Base-by-base conservation (phyloP, 257 asterid species). In the Ehretia macrophylla region DNA sequence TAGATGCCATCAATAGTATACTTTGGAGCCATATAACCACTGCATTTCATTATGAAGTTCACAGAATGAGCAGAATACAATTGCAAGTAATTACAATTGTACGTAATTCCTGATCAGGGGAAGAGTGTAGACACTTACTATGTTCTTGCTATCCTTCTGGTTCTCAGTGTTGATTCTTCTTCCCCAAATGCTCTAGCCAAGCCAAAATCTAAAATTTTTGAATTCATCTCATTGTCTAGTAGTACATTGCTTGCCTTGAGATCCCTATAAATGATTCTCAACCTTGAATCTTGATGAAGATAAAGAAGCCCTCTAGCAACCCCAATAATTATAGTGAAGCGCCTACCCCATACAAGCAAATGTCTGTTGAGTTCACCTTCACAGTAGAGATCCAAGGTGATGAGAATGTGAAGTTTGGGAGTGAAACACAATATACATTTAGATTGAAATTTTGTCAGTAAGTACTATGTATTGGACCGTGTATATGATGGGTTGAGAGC, bases 21-120 rank as follows among this genome's bases (percentile, higher is more conserved):
- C 37, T 80, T 81, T 0, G 85, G 83, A 5, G 85, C 68, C 79
- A 76, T 76, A 47, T 80, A 76, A 9, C 81, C 79, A 8, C 77
- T 80, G 44, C 75, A 63, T 13, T 32, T 49, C 22, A 17, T 14
- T 40, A 13, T 14, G 17, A 51, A 13, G 10, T 13, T 8, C 19
- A n/a, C 11, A n/a, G 16, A 11, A 14, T n/a, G 5, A 1, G 17
- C 12, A 9, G 5, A 18, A 17, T 5, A 13, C 8, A 39, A 19
- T 35, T 5, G 8, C 21, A 10, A 19, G 32, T 27, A 1, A n/a
- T n/a, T 5, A 13, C 8, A 39, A 19, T 35, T 5, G 8, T 13
- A 10, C 11, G 32, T 27, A 1, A 23, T 32, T 4, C 17, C 12
- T 38, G 9, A 72, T 42, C 0, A 65, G 55, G 11, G 14, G n/a